Evolutionary conservation across 257 asterid genomes (phyloP), one percentile per base, ranked within the genome.

Genomic region (Forsythia viridissima): DNA sequence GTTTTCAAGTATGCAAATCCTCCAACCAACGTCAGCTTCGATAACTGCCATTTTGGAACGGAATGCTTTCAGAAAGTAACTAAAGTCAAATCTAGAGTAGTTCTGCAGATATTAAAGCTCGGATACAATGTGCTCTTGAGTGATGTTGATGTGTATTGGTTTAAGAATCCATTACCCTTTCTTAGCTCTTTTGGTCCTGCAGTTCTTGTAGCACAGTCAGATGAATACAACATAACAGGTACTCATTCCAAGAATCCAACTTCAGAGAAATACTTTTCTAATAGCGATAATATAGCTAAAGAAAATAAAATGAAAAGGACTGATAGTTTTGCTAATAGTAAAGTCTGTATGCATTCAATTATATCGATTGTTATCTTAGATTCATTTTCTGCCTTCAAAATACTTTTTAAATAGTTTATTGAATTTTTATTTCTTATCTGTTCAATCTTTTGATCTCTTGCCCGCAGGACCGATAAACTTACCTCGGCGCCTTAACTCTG

Each of bases 401-500:
- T 36, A 46, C 67, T 40, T 30, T 39, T 55, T 3, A 70, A 69
- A 44, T 34, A 24, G 16, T 34, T 8, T 15, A 30, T 39, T 24
- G 24, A 16, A 24, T 71, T 36, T 5, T 5, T 12, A 37, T 43
- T 24, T 70, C 41, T 70, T 63, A 16, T 74, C 7, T 4, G 39
- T 68, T 71, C 10, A 34, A 42, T 21, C 57, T 75, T 18, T 42
- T 30, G n/a, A 65, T 76, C 48, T 74, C 72, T 70, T 57, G 73
- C 73, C 81, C 82, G 70, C 93, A 95, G 99, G 92, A 79, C 92
- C 97, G 52, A 95, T 93, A 81, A 95, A 95, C 88, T 82, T 91
- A 79, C 99, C 99, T 73, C 87, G 99, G 21, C 98, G 97, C 77
- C 93, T 93, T 57, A 95, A 95, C 85, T 95, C 99, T 34, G 99